phyloP scores from a whole-genome alignment of 2,329 filamentous ascomycete species.

The Stagonosporopsis chrysanthemi region DNA sequence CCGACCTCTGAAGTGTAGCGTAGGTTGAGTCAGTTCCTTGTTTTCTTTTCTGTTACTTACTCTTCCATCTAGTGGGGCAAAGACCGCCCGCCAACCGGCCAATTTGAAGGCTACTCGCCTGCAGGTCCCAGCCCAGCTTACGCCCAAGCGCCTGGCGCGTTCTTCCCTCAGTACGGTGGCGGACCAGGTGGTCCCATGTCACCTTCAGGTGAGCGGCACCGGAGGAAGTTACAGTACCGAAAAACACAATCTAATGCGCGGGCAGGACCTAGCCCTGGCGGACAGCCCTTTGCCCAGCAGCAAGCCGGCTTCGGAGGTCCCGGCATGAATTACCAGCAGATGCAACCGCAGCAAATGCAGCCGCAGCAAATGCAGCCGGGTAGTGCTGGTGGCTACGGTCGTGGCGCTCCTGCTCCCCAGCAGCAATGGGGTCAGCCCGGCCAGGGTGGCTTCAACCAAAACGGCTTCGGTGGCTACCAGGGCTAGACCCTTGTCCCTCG shows the following conservation, averaged over 20 bases:
- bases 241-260: slow-evolving; percentile 48
- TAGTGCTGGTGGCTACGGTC: slow-evolving; percentile 84
- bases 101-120: slow-evolving; percentile 84
- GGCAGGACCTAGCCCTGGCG: slow-evolving; percentile 64
- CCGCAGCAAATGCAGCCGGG: slow-evolving; percentile 57
- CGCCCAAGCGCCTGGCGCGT: slow-evolving; percentile 78
- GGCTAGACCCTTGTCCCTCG: slow-evolving; percentile 52
- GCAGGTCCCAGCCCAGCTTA: slow-evolving; percentile 78
- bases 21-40: slow-evolving; percentile 63
- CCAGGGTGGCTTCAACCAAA: slow-evolving; percentile 57
- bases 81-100: slow-evolving; percentile 87
- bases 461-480: slow-evolving; percentile 68
- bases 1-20: slow-evolving; percentile 95
- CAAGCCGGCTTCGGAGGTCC: slow-evolving; percentile 70
- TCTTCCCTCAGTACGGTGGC: slow-evolving; percentile 95
- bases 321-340: slow-evolving; percentile 55
- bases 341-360: slow-evolving; percentile 48
- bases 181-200: slow-evolving; percentile 64
- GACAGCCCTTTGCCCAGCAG: slow-evolving; percentile 66
- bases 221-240: slow-evolving; percentile 47
- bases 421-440: slow-evolving; percentile 62
- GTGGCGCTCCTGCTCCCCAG: slow-evolving; percentile 67
- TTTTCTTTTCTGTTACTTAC: slow-evolving; percentile 35
- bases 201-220: slow-evolving; percentile 59
- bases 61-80: slow-evolving; percentile 84